These are phyloP conservation scores for Penicillium sp. DNA, from an alignment of 2,329 filamentous ascomycete genomes.

Conservation along the genomic window DNA sequence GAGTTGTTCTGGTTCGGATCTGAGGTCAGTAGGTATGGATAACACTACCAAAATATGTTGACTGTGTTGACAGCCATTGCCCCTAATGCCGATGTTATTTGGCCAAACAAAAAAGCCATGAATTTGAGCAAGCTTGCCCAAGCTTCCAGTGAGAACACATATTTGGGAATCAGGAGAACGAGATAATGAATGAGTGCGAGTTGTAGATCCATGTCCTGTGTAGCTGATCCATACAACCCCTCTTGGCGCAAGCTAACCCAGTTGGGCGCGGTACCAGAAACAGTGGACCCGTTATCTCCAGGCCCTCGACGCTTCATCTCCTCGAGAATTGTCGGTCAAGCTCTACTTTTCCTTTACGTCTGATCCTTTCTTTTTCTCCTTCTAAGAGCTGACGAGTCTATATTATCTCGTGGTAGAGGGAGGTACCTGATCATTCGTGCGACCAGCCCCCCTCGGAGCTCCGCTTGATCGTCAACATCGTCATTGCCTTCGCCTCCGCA, in stretches of 20 bases:
- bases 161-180: too few species aligned
- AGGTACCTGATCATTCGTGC: conserved; percentile 7
- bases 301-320: background rate
- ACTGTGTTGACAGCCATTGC: too few species aligned
- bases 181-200: too few species aligned
- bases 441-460: conserved; percentile 28
- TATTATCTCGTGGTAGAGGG: background rate
- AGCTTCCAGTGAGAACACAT: too few species aligned
- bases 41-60: too few species aligned
- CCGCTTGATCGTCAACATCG: conserved; percentile 28
- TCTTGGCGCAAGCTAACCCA: background rate
- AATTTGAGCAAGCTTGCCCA: too few species aligned
- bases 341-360: background rate
- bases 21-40: too few species aligned
- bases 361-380: background rate
- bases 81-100: too few species aligned
- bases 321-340: background rate
- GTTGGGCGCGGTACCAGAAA: conserved; percentile 3
- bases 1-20: too few species aligned
- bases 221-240: background rate
- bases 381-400: background rate
- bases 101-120: too few species aligned
- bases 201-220: background rate
- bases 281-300: conserved; percentile 5
- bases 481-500: conserved; percentile 26